phyloP scores from a whole-genome alignment of 2,329 filamentous ascomycete genomes.

The Fusarium nygamai region DNA sequence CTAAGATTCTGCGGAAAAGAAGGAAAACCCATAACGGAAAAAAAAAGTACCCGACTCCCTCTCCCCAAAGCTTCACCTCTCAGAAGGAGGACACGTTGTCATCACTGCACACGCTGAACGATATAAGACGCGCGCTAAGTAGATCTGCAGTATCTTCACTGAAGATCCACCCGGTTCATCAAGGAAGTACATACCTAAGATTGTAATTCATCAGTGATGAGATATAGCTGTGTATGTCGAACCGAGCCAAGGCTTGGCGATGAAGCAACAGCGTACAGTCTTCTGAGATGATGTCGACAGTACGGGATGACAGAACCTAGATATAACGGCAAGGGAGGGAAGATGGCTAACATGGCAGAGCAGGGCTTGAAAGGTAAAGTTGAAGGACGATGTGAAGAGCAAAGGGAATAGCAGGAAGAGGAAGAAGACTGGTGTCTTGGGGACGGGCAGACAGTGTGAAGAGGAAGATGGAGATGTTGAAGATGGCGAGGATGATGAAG shows the following conservation, averaged over 20 bases:
- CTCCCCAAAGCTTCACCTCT: not conserved
- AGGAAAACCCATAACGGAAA: not conserved
- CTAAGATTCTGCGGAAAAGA: not conserved
- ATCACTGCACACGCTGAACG: not conserved
- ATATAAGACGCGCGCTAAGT: not conserved
- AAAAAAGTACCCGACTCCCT: not conserved
- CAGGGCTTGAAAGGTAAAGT: not conserved
- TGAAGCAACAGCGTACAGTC: slow-evolving; percentile 1
- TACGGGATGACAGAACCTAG: not conserved
- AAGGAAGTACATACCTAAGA: not conserved
- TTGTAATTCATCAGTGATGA: slow-evolving; percentile 4
- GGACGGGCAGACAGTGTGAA: not conserved
- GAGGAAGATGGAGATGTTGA: not conserved
- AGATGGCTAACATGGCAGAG: not conserved
- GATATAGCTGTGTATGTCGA: not conserved
- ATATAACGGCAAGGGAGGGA: not conserved
- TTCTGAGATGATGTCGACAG: slow-evolving; percentile 1
- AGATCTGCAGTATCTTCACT: not conserved
- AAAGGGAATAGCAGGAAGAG: not conserved
- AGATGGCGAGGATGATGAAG: not conserved
- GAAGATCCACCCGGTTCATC: not conserved
- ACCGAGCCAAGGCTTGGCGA: not conserved
- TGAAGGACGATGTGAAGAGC: not conserved
- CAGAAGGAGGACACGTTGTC: not conserved
- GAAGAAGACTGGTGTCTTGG: not conserved